Base-by-base conservation (phyloP, 2,329 filamentous ascomycete species). In the Beauveria asiatica region DNA sequence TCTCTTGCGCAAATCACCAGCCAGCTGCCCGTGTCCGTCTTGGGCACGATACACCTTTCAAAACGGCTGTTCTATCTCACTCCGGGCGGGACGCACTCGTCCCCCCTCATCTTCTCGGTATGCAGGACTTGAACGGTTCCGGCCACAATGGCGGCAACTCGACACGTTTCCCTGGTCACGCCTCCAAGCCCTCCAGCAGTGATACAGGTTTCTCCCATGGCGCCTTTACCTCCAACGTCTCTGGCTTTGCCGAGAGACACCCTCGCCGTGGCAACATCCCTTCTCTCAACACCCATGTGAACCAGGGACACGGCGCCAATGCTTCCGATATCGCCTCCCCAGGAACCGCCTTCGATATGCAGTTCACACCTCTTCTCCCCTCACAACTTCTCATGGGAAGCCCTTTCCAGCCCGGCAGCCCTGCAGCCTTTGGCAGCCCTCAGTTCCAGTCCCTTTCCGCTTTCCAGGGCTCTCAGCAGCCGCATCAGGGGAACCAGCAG, bases 391-490 rank as follows among this genome's bases (percentile, higher is more conserved):
- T 99, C 27, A 87, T 97, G 55, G 94, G 94, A 52, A 97, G 92
- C 74, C 94, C 94, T 19, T 97, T 97, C 76, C 94, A 97, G 76
- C 92, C 94, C 16, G 94, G 92, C 46, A 96, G 90, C 5, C 93
- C 93, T 4, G 90, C 88, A 39, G 87, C 90, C 42, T 97, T 97
- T 75, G 86, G 87, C 63, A 96, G 89, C 65, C 89, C 92, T 44
- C 92, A 97, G 73, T 99, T 97, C 75, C 88, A 94, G 73, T 92
- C 83, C 72, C 87, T 94, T 72, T 83, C 86, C 62, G 84, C 81
- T 64, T 96, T 94, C 75, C 83, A 92, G 68, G 52, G 59, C 3
- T 57, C 59, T 25, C 81, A 59, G 39, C 56, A 58, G 44, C 81
- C 82, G 65, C 78, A 80, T 63, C 76, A 79, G 64, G 76, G 76